Evolutionary conservation across 2,329 filamentous ascomycete species (phyloP).

Genomic region (Paecilomyces sp.): DNA sequence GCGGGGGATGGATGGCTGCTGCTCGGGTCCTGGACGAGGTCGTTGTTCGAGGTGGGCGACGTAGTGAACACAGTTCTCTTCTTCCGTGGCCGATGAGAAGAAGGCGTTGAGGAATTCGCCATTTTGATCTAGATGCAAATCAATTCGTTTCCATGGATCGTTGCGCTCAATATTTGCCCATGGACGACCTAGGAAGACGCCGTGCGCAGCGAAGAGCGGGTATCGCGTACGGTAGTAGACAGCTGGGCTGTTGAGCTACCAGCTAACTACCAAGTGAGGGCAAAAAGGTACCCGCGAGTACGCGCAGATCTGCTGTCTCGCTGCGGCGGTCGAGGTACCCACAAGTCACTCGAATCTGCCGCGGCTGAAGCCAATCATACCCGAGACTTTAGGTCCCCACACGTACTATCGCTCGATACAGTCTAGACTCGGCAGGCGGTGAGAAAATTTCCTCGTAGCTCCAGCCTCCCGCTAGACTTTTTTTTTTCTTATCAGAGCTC

Average conservation of each 20-base stretch:
- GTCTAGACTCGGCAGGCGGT: constrained; percentile 18
- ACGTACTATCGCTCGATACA: neutral
- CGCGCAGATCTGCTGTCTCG: neutral
- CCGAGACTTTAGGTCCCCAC: neutral
- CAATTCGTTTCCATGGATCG: constrained; percentile 16
- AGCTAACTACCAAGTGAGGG: neutral
- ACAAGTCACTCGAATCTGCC: neutral
- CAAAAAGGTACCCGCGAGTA: neutral
- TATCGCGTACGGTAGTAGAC: neutral
- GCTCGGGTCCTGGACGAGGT: constrained; percentile 36
- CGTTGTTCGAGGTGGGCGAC: constrained; percentile 32
- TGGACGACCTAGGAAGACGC: neutral
- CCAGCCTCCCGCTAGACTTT: constrained; percentile 21
- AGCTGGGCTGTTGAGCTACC: neutral
- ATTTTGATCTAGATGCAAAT: constrained; percentile 7
- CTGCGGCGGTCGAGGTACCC: neutral
- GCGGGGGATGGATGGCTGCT: constrained; percentile 53
- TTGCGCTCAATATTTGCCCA: neutral
- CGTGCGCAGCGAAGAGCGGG: neutral
- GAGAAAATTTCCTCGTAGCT: constrained; percentile 12
- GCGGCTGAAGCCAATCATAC: neutral
- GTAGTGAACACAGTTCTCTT: constrained; percentile 32
- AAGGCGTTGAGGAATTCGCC: constrained; percentile 22
- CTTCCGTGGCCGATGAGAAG: constrained; percentile 38
- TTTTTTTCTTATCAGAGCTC: constrained; percentile 23